phyloP scores from a whole-genome alignment of 1,284 basidiomycete species.

The Singerocomus rubriflavus region DNA sequence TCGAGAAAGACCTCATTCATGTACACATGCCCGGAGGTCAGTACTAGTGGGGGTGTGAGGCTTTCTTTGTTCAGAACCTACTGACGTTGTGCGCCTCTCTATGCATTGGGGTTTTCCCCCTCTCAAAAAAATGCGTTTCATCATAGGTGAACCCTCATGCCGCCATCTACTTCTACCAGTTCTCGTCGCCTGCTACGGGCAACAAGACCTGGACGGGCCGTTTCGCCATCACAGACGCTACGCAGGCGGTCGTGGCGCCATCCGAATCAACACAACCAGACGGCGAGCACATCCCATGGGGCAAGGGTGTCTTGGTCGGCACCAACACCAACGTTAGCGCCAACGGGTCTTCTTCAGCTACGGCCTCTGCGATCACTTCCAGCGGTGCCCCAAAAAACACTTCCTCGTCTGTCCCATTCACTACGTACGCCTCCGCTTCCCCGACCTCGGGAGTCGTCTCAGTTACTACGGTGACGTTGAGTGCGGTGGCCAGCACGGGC shows the following conservation, averaged over 20 bases:
- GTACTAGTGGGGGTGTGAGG: constrained; percentile 12
- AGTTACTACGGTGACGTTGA: too few species aligned
- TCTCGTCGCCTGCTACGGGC: constrained; percentile 43
- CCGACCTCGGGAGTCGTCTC: too few species aligned
- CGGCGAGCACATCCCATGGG: constrained; percentile 62
- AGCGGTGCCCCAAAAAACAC: too few species aligned
- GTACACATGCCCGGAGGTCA: constrained; percentile 68
- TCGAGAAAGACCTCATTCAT: constrained; percentile 41
- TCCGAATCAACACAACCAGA: constrained; percentile 53
- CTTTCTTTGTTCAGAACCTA: too few species aligned
- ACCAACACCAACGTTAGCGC: too few species aligned
- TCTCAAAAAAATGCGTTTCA: too few species aligned
- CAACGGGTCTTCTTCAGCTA: constrained; percentile 39
- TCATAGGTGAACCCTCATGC: constrained; percentile 65
- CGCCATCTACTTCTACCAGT: constrained; percentile 80
- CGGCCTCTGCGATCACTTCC: too few species aligned
- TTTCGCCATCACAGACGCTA: constrained; percentile 67
- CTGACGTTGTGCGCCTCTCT: too few species aligned
- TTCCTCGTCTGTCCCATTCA: too few species aligned
- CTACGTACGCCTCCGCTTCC: too few species aligned
- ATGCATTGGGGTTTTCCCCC: too few species aligned
- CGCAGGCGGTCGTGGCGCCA: constrained; percentile 50
- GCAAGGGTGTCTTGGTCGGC: constrained; percentile 59
- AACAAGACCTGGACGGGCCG: constrained; percentile 73
- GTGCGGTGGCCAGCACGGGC: too few species aligned